Conservation (phyloP, 2,329 filamentous ascomycete genomes). For the Grosmannia serpens region DNA sequence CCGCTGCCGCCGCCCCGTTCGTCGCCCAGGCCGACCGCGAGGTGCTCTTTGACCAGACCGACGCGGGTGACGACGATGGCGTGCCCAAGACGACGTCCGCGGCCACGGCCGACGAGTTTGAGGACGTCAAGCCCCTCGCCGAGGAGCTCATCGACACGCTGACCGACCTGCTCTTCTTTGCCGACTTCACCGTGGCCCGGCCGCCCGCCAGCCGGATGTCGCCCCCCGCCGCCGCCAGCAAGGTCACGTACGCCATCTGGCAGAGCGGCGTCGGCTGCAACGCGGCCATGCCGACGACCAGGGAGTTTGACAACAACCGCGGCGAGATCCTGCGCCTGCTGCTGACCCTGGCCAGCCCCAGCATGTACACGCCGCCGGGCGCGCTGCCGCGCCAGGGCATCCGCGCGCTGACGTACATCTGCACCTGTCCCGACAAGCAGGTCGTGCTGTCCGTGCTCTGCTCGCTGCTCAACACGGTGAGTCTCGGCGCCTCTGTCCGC, state of each 20-base stretch:
- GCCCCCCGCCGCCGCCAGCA: slow-evolving; percentile 29
- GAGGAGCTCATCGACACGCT: slow-evolving; percentile 89
- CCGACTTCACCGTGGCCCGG: slow-evolving; percentile 73
- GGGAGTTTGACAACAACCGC: slow-evolving; percentile 85
- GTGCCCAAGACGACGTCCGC: slow-evolving; percentile 26
- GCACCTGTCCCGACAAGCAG: slow-evolving; percentile 81
- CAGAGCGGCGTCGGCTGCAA: slow-evolving; percentile 96
- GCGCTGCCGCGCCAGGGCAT: slow-evolving; percentile 73
- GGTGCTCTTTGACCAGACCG: slow-evolving; percentile 59
- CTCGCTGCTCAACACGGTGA: slow-evolving; percentile 84
- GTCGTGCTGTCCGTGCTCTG: slow-evolving; percentile 81
- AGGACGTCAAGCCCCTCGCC: slow-evolving; percentile 75
- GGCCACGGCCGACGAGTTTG: slow-evolving; percentile 39
- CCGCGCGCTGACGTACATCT: slow-evolving; percentile 76
- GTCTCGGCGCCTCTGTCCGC: slow-evolving; percentile 18
- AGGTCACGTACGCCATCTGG: slow-evolving; percentile 90
- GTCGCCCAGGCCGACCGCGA: slow-evolving; percentile 34
- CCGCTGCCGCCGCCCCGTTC: background rate
- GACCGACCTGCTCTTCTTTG: slow-evolving; percentile 81
- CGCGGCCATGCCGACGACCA: slow-evolving; percentile 73
- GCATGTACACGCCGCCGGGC: slow-evolving; percentile 81
- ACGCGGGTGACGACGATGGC: background rate
- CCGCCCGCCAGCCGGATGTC: slow-evolving; percentile 35
- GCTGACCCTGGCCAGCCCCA: slow-evolving; percentile 75
- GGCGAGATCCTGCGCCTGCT: slow-evolving; percentile 81